Evolutionary conservation across 129 eudicot species (phyloP), one percentile per base, ranked within the genome.

Genomic region (Sambucus nigra): DNA sequence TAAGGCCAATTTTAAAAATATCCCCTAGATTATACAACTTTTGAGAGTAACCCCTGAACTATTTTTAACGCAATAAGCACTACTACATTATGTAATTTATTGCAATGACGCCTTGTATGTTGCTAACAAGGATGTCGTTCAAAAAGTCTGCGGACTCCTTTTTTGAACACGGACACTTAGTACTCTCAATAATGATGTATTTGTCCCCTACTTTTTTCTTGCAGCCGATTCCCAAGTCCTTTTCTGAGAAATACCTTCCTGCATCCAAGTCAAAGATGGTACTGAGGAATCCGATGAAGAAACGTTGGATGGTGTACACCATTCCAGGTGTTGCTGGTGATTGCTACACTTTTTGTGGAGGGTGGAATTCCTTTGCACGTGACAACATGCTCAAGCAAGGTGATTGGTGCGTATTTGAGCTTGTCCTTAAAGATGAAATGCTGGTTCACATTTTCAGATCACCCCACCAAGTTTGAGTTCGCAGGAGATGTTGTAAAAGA

Each of bases 401-500:
- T 6, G 64, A 66, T 48, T 20, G 4, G 15, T 66, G 60, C 35
- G 29, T 67, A 3, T 67, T 67, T 29, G 60, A 67, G 73, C 60
- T 67, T 25, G 60, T 67, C 5, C 46, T 26, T 10, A 7, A 35
- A 35, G 13, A 9, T 5, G 25, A 7, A 18, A 38, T 57, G 60
- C n/a, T 24, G 16, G 59, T 67, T 17, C 60, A 58, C 10, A 41
- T 48, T 5, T 50, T 48, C 46, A 15, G 51, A n/a, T 29, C 41
- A 33, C 7, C 13, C 13, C 41, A 2, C 41, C n/a, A n/a, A n/a
- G n/a, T n/a, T n/a, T n/a, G n/a, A n/a, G n/a, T n/a, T n/a, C n/a
- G n/a, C n/a, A n/a, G n/a, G n/a, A n/a, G n/a, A n/a, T n/a, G n/a
- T n/a, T n/a, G n/a, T n/a, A n/a, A n/a, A n/a, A n/a, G n/a, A n/a